Evolutionary conservation across 768 basidiomycete species (phyloP), one percentile per base, ranked within the genome.

Genomic region (Russula dissimulans): DNA sequence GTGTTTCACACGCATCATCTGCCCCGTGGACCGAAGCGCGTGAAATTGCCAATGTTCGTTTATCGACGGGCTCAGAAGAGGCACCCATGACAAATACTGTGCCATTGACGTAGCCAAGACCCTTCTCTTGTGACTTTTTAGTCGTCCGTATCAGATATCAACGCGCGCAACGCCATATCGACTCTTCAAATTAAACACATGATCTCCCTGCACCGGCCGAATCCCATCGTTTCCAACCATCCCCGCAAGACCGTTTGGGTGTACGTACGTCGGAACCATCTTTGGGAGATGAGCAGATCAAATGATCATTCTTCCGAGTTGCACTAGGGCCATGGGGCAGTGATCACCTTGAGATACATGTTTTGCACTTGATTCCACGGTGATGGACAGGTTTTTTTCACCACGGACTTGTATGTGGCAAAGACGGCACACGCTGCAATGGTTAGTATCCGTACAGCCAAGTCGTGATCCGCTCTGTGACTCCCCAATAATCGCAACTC

Each of bases 361-460:
- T 34, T 36, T 12, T 22, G 48, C 26, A 26, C 26, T 56, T 39
- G 7, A 18, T 29, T 53, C 29, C 14, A 36, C 11, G 14, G 41
- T 46, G 53, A 32, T 36, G 34, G 32, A 32, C 42, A 41, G 34
- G 29, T 26, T 29, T 57, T 18, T 54, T 34, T 12, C 18, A 31
- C 10, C 26, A 36, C 56, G 56, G 56, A 52, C 56, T 57, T 61
- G 56, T 17, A 18, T 54, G 56, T 57, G 45, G 46, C 59, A 39
- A 47, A 26, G 31, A 15, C 39, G 0, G n/a, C 58, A 53, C 11
- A 38, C 49, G 15, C 49, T 42, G 4, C 34, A 14, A 15, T 41
- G 15, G 41, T 36, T 26, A 26, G 22, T 26, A 26, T 26, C 22
- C 22, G 22, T 26, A 26, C 22, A 26, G 22, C 22, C 22, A 26